phyloP scores from a whole-genome alignment of 1,284 basidiomycete species.

The Sporisorium reilianum region DNA sequence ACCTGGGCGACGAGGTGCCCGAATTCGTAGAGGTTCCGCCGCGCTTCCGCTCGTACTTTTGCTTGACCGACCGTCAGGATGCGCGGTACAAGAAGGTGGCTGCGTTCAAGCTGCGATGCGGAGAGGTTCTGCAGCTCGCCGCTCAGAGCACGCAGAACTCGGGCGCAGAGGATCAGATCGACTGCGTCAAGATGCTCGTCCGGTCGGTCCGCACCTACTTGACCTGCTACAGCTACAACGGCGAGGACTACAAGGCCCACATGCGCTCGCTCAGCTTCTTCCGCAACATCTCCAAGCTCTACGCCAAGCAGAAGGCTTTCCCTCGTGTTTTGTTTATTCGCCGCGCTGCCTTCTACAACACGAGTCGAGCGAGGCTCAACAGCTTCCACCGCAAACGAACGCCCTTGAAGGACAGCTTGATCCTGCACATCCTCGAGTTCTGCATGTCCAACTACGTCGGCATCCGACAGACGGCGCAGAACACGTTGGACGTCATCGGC shows the following conservation, averaged over 20 bases:
- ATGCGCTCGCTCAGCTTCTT: constrained; percentile 56
- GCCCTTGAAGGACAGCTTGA: constrained; percentile 81
- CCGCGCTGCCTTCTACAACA: constrained; percentile 78
- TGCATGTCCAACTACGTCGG: constrained; percentile 73
- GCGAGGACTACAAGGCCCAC: constrained; percentile 66
- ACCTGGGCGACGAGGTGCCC: constrained; percentile 76
- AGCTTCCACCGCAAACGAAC: constrained; percentile 84
- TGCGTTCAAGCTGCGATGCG: constrained; percentile 77
- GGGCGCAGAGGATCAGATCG: constrained; percentile 88
- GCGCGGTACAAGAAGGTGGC: constrained; percentile 79
- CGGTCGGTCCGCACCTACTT: constrained; percentile 63
- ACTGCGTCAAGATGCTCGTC: constrained; percentile 78
- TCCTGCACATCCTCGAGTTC: constrained; percentile 83
- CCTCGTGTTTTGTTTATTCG: constrained; percentile 82
- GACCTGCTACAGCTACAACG: constrained; percentile 64
- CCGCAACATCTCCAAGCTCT: constrained; percentile 73
- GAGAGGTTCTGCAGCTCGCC: constrained; percentile 79
- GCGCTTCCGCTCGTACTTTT: constrained; percentile 75
- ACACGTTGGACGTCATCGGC: constrained; percentile 77
- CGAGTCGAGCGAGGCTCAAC: constrained; percentile 77
- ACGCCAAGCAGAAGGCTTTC: constrained; percentile 80
- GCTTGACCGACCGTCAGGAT: constrained; percentile 81
- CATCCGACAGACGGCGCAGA: constrained; percentile 77
- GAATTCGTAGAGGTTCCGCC: constrained; percentile 74
- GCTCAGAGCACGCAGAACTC: constrained; percentile 73